Evolutionary conservation across 192 early-diverging fungal species (phyloP), one percentile per base, ranked within the genome.

Genomic region (Coemansia biformis): DNA sequence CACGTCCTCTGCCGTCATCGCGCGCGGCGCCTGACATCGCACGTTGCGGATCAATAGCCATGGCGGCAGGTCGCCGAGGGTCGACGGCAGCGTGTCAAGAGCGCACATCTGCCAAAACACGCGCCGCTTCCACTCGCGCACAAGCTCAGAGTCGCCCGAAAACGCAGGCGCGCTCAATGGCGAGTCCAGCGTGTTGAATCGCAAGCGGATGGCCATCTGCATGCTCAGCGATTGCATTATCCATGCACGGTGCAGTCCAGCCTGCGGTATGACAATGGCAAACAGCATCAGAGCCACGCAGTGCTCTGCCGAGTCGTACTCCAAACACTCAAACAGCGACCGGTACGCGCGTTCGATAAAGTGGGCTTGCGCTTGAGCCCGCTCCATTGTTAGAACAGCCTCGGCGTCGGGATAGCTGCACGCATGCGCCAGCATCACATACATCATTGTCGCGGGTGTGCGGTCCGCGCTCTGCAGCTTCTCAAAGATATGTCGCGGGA

Each of bases 21-120:
- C 49, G 1, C 34, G 34, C n/a, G 64, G 70, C 38, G 39, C 19
- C 34, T 58, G 58, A 39, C 70, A 74, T 2, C 59, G 63, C 50
- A 74, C 48, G 16, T 66, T 59, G 22, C 46, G 24, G 29, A 59
- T 38, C 0, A 42, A 36, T 18, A 74, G 58, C 11, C 55, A 59
- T 0, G 50, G 63, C 32, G 63, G 63, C 57, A 66, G 42, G 31
- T 65, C 64, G 54, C 64, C 46, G 17, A 66, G 42, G 38, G 70
- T 59, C 19, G 52, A 49, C 6, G 63, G 46, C 38, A 66, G 50
- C 13, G 66, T 24, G 21, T 74, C 70, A 28, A 57, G 58, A 8
- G 54, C 57, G 47, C 55, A 74, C 21, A 74, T 54, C 54, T 74
- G 70, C 70, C 70, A 74, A 24, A 74, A 74, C 51, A 74, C 64